Evolutionary conservation across 2,329 filamentous ascomycete species (phyloP), one percentile per base, ranked within the genome.

Genomic region (Nigrospora oryzae): DNA sequence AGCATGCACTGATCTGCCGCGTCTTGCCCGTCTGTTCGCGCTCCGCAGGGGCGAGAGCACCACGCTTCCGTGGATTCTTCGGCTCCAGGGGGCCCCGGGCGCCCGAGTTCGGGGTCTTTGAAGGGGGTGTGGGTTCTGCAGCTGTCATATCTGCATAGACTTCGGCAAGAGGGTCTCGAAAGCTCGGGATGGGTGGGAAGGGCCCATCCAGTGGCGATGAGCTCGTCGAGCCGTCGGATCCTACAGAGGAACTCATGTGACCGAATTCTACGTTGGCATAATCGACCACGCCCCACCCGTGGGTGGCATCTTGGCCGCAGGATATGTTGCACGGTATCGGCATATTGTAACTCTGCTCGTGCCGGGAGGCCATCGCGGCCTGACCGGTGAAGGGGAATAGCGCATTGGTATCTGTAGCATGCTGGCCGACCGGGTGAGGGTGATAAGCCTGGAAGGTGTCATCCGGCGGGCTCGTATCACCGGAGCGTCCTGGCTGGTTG

Each of bases 1-100:
- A 54, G 41, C 70, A 74, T 1, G 70, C 70, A 28, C 62, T 63
- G 15, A 57, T 51, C 11, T 51, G 56, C 12, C 66, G 59, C 2
- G 66, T 68, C 13, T 57, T 55, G 19, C 59, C 57, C 1, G 64
- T 66, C 38, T 61, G 55, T n/a, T 56, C 50, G 5, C 63, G 56
- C 14, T 53, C 12, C 11, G 4, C 11, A 13, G 36, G 13, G 15
- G 19, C 17, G 4, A 48, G 23, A 14, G 39, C 39, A 32, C 46
- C 46, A 14, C 15, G 28, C 14, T 36, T 44, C 42, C 15, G 62
- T 52, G 32, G 33, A 16, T 15, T 42, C 4, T 3, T 28, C 5
- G 2, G 11, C 4, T 3, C 34, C 4, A 16, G 32, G 19, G 31
- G 15, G 11, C 15, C 31, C 11, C n/a, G 39, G 31, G 10, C 23